Evolutionary conservation across 1,284 basidiomycete genomes (phyloP), one percentile per base, ranked within the genome.

Genomic region (Mycena citricolor): DNA sequence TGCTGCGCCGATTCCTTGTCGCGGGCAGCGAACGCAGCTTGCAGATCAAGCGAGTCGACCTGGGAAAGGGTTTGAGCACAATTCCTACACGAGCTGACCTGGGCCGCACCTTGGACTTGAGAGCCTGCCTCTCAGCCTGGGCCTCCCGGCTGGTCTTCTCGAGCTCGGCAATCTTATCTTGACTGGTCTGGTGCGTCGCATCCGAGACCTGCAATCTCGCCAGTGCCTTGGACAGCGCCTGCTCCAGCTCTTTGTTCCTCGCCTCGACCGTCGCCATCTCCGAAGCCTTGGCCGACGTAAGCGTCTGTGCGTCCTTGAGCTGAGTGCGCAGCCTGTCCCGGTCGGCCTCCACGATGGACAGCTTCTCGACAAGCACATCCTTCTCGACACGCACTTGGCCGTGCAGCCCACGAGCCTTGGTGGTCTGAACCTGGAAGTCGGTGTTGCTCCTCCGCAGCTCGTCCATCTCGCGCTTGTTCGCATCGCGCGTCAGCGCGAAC

Each of bases 311-410:
- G 38, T 78, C 77, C 40, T 81, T 78, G 8, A 81, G 58, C 51
- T 81, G 76, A 8, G 56, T 53, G 28, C 74, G 73, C 37, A 86
- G 60, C 7, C 65, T 64, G 14, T 87, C 82, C 12, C 83, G 76
- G 44, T 90, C 86, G 16, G 59, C 67, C 57, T 90, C 86, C 1
- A 69, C 67, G n/a, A 67, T 65, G 25, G 61, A 64, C 20, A 86
- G 63, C 50, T 82, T 83, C 51, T 87, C 83, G 28, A 57, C 63
- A 25, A 88, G 60, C 34, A 77, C 67, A 43, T 89, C 87, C 65
- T 89, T 89, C 69, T 90, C 87, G 16, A 85, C 85, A n/a, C 84
- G 79, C 8, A 84, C 74, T 58, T 86, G 82, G 4, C 86, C 86
- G 56, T 88, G 83, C 13, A 79, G 78, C 14, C 78, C 77, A 36